Conservation (phyloP, 1,284 basidiomycete species). For the Trichosporon asahii region DNA sequence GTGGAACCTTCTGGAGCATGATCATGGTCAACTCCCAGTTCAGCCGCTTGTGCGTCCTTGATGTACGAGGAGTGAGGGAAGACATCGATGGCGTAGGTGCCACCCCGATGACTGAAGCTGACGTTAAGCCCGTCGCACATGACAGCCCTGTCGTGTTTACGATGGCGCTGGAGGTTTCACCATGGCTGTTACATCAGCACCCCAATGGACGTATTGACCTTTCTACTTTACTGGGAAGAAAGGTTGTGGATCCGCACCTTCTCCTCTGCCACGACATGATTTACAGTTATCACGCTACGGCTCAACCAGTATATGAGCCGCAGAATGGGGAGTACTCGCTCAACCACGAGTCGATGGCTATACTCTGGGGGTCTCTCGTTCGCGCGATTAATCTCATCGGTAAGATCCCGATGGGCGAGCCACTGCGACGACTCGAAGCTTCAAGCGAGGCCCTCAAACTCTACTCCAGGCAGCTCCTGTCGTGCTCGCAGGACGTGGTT, state of each 20-base stretch:
- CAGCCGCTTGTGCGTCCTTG: constrained; percentile 11
- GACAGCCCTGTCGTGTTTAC: not conserved
- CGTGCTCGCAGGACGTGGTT: not conserved
- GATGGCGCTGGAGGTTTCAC: not conserved
- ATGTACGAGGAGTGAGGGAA: not conserved
- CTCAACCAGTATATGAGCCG: not conserved
- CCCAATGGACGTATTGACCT: not conserved
- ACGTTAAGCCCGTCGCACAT: not conserved
- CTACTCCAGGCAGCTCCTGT: not conserved
- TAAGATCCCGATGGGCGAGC: not conserved
- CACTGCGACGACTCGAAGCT: not conserved
- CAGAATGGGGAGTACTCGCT: not conserved
- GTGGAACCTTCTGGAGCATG: constrained; percentile 8
- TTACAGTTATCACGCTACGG: not conserved
- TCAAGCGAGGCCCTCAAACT: not conserved
- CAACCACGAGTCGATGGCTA: not conserved
- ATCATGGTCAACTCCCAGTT: constrained; percentile 8
- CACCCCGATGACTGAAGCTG: not conserved
- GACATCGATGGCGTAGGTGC: not conserved
- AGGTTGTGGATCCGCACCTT: not conserved
- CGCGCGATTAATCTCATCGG: not conserved
- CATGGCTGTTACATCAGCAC: not conserved
- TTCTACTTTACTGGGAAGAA: not conserved
- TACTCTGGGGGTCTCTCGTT: not conserved
- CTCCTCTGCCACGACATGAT: constrained; percentile 7